Evolutionary conservation across 805 yeast species (phyloP).

Genomic region (Candida stauntonica): DNA sequence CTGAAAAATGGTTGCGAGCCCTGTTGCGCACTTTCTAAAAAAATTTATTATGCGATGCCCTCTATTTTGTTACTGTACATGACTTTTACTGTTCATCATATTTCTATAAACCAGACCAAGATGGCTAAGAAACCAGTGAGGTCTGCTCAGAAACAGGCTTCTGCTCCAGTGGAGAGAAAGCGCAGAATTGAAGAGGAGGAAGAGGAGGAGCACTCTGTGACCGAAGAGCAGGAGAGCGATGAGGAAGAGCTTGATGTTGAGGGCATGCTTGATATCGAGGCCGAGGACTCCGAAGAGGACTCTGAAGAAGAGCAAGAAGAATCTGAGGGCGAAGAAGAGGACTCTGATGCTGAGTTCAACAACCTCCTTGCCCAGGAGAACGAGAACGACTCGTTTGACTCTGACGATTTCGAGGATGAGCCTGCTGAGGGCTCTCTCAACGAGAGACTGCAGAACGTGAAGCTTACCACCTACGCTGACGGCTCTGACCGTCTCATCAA

Average conservation of each 20-base stretch:
- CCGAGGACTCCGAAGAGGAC: conserved; percentile 21
- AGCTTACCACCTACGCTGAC: conserved; percentile 58
- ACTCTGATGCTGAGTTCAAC: conserved; percentile 62
- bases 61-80: background rate
- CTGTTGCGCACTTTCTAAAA: too few relatives aligned
- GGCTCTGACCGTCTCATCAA: conserved; percentile 73
- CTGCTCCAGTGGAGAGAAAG: conserved; percentile 14
- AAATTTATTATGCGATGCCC: background rate
- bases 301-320: conserved; percentile 14
- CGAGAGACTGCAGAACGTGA: conserved; percentile 22
- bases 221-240: conserved; percentile 10
- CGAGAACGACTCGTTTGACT: conserved; percentile 29
- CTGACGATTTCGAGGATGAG: conserved; percentile 49
- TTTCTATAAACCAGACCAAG: too few relatives aligned
- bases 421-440: conserved; percentile 38
- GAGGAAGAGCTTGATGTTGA: conserved; percentile 18
- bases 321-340: conserved; percentile 24
- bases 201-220: conserved; percentile 1
- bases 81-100: too few relatives aligned
- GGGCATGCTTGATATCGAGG: conserved; percentile 36
- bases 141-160: background rate
- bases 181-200: conserved; percentile 20
- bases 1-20: too few relatives aligned
- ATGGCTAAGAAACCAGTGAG: conserved; percentile 7
- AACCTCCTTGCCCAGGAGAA: conserved; percentile 54